These are phyloP conservation scores for Rhodotorula sp. DNA, from an alignment of 1,284 basidiomycete genomes.

Conservation along the genomic window DNA sequence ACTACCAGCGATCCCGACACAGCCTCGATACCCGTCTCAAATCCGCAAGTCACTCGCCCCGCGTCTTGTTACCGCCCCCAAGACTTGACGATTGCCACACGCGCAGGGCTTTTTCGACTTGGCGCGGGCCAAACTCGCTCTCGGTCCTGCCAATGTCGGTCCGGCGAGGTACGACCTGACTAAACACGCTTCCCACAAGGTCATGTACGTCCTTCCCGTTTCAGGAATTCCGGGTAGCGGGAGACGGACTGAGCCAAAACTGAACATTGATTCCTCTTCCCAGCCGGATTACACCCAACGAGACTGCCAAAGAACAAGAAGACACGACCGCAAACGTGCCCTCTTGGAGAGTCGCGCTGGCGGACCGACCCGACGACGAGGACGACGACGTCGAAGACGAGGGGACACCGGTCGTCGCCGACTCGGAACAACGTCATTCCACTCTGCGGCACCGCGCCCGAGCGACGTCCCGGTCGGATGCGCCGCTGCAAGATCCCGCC, in stretches of 20 bases:
- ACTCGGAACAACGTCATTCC: too few species aligned
- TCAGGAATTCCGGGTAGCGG: not conserved
- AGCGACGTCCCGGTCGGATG: too few species aligned
- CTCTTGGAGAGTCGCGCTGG: not conserved
- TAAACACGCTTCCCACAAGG: conserved; percentile 8
- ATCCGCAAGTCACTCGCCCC: conserved; percentile 9
- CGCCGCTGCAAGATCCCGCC: not conserved
- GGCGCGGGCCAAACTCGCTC: conserved; percentile 39
- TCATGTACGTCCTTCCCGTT: conserved; percentile 27
- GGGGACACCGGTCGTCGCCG: not conserved
- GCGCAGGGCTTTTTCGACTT: conserved; percentile 37
- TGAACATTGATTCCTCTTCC: not conserved
- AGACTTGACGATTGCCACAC: not conserved
- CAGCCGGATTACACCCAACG: too few species aligned
- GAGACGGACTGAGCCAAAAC: not conserved
- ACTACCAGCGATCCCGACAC: conserved; percentile 25
- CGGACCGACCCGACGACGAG: not conserved
- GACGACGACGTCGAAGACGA: not conserved
- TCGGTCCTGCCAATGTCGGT: conserved; percentile 32
- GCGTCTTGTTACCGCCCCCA: not conserved
- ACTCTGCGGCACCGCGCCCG: too few species aligned
- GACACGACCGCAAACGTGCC: too few species aligned
- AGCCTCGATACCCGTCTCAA: conserved; percentile 32
- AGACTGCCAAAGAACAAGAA: too few species aligned
- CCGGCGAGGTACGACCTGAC: conserved; percentile 30